Conservation (phyloP, 768 basidiomycete genomes). For the Lepiota brunneoincarnata region DNA sequence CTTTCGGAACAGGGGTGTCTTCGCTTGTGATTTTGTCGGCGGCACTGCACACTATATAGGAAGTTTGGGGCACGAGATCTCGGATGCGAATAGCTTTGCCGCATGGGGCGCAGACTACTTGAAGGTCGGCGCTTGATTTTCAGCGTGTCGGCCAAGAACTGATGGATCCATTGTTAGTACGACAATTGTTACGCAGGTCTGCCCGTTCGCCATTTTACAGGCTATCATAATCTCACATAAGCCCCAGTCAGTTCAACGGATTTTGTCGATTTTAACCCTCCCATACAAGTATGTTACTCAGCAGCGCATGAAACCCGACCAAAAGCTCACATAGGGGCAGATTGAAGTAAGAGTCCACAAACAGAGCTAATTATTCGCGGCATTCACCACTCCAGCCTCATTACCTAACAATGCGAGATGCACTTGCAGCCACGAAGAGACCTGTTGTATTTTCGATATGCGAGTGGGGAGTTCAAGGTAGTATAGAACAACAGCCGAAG, state of each 20-base stretch:
- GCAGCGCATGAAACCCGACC: not conserved
- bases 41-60: slow-evolving; percentile 44
- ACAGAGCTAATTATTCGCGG: not conserved
- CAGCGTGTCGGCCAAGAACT: not conserved
- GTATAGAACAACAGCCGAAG: not conserved
- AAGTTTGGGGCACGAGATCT: slow-evolving; percentile 42
- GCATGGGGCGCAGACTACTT: slow-evolving; percentile 49
- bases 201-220: not conserved
- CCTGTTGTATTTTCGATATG: slow-evolving; percentile 53
- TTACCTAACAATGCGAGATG: slow-evolving; percentile 44
- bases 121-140: slow-evolving; percentile 23
- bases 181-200: slow-evolving; percentile 49
- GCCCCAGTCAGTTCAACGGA: slow-evolving; percentile 35
- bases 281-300: slow-evolving; percentile 24
- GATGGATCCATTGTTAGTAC: slow-evolving; percentile 26
- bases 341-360: slow-evolving; percentile 27
- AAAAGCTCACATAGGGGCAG: slow-evolving; percentile 17
- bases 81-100: slow-evolving; percentile 46
- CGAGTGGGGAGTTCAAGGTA: slow-evolving; percentile 44
- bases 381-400: slow-evolving; percentile 27
- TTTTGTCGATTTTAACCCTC: slow-evolving; percentile 44
- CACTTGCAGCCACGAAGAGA: slow-evolving; percentile 38
- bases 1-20: slow-evolving; percentile 32
- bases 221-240: not conserved
- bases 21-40: slow-evolving; percentile 43